Evolutionary conservation across 257 asterid genomes (phyloP).

Genomic region (Misopates orontium): DNA sequence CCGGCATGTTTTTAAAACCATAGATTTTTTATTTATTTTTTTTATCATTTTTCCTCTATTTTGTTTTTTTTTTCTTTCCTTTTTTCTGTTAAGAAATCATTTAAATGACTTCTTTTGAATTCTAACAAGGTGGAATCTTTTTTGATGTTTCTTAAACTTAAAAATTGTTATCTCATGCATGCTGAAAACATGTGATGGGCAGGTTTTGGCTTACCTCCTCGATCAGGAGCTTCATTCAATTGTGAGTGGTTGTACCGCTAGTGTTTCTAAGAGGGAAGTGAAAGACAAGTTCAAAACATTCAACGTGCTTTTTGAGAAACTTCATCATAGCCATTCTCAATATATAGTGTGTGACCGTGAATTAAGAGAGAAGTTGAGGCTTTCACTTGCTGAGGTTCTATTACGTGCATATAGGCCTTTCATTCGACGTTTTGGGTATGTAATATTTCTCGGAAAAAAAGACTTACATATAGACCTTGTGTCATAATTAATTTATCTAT

Average conservation of each 20-base stretch:
- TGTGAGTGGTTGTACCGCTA: constrained; percentile 51
- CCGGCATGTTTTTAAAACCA: too few species aligned
- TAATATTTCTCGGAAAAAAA: too few species aligned
- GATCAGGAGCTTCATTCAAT: constrained; percentile 58
- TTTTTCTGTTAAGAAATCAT: too few species aligned
- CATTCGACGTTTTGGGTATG: constrained; percentile 77
- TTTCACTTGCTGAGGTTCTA: constrained; percentile 95
- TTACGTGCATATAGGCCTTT: constrained; percentile 94
- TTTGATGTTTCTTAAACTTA: too few species aligned
- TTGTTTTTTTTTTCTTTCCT: too few species aligned
- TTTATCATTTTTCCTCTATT: too few species aligned
- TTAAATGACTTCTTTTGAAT: too few species aligned
- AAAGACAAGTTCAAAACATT: constrained; percentile 87
- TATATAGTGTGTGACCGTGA: constrained; percentile 99
- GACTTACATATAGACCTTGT: too few species aligned
- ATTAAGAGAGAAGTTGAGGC: constrained; percentile 86
- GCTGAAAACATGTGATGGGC: constrained; percentile 26
- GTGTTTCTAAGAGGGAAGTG: constrained; percentile 72
- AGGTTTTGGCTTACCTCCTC: constrained; percentile 88
- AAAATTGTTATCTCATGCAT: too few species aligned
- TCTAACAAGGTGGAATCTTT: too few species aligned
- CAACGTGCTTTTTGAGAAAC: constrained; percentile 83
- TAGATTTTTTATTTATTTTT: too few species aligned
- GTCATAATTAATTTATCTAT: too few species aligned
- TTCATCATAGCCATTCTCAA: constrained; percentile 95